Evolutionary conservation across 108 stramenopile species (phyloP).

Genomic region (Bacterosira constricta): DNA sequence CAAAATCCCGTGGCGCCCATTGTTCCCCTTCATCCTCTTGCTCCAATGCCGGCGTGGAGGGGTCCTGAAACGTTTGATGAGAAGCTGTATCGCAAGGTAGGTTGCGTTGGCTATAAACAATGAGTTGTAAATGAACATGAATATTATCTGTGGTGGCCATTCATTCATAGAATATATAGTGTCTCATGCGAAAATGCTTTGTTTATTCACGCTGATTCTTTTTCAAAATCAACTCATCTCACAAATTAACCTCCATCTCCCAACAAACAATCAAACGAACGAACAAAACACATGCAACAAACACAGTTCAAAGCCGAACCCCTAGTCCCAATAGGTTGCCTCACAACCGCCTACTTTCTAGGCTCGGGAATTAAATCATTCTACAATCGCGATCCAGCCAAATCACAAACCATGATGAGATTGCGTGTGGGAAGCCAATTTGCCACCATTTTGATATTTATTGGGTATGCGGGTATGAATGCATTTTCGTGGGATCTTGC

Average conservation of each 20-base stretch:
- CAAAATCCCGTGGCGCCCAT: background rate
- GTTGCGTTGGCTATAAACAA: too few relatives aligned
- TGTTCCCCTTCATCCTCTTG: constrained; percentile 4
- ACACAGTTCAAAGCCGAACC: constrained; percentile 79
- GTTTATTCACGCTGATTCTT: too few relatives aligned
- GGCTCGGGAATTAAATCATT: constrained; percentile 80
- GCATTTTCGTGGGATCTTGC: constrained; percentile 73
- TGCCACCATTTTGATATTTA: constrained; percentile 76
- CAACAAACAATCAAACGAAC: too few relatives aligned
- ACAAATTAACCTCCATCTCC: too few relatives aligned
- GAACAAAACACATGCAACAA: too few relatives aligned
- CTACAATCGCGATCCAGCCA: constrained; percentile 70
- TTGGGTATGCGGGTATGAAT: constrained; percentile 78
- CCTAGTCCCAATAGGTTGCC: constrained; percentile 85
- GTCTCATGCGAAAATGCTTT: constrained; percentile 6
- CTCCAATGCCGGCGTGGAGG: constrained; percentile 47
- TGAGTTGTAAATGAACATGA: too few relatives aligned
- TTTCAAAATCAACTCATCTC: too few relatives aligned
- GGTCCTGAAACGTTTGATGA: constrained; percentile 72
- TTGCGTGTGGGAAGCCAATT: constrained; percentile 83
- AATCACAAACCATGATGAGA: constrained; percentile 87
- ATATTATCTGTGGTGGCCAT: too few relatives aligned
- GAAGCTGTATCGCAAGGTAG: constrained; percentile 76
- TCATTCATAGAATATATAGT: too few relatives aligned
- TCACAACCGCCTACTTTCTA: constrained; percentile 82